These are phyloP conservation scores for Calonectria montana DNA, from an alignment of 2,329 filamentous ascomycete species.

Conservation along the genomic window DNA sequence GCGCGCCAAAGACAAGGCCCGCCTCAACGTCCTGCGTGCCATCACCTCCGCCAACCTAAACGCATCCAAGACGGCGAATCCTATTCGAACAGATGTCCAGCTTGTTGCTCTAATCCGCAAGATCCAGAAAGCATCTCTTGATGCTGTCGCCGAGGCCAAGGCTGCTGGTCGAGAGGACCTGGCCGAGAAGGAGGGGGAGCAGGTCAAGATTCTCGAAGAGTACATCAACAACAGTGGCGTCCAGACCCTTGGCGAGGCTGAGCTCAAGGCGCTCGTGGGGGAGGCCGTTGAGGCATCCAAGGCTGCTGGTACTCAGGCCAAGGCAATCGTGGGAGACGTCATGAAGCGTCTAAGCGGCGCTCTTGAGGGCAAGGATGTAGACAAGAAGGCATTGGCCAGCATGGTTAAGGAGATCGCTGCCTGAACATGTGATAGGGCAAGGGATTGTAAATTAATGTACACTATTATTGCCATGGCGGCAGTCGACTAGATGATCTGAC, in stretches of 20 bases:
- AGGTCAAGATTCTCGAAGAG: conserved; percentile 73
- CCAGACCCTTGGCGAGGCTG: conserved; percentile 66
- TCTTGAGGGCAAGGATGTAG: conserved; percentile 72
- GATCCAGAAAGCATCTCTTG: conserved; percentile 66
- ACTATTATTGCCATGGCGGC: conserved; percentile 26
- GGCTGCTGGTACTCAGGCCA: conserved; percentile 56
- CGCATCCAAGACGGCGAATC: conserved; percentile 76
- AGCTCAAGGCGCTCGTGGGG: conserved; percentile 66
- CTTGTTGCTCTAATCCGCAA: conserved; percentile 76
- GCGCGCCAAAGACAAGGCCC: conserved; percentile 71
- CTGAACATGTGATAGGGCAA: conserved; percentile 18
- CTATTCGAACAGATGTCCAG: conserved; percentile 77
- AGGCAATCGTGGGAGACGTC: conserved; percentile 67
- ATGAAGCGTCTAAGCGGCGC: conserved; percentile 70
- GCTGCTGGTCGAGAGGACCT: conserved; percentile 74
- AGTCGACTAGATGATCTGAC: conserved; percentile 10
- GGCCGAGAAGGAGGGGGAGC: conserved; percentile 75
- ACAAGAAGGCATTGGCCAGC: conserved; percentile 70
- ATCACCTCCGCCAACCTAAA: conserved; percentile 79
- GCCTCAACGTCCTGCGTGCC: conserved; percentile 75
- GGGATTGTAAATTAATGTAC: conserved; percentile 40
- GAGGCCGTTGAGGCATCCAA: conserved; percentile 63
- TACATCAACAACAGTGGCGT: conserved; percentile 72
- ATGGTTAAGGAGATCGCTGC: conserved; percentile 66
- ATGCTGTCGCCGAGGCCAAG: conserved; percentile 73